Evolutionary conservation across 371 early-diverging fungal species (phyloP), one percentile per base, ranked within the genome.

Genomic region (Saksenaea oblongispora): DNA sequence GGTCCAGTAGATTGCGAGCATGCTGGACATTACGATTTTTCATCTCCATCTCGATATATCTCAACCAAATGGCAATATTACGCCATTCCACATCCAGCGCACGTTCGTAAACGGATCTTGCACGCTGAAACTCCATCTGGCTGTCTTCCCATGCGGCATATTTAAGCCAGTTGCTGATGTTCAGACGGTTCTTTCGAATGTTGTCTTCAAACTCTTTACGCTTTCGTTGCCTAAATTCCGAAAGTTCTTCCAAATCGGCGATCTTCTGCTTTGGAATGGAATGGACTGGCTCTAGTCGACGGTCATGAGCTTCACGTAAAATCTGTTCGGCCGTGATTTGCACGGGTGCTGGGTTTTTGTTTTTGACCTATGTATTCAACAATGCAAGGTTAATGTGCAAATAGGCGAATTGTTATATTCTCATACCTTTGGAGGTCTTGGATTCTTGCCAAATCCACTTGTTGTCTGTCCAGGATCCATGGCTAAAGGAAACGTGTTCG

Each of bases 291-390:
- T 94, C 97, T 4, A 83, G 64, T 61, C 90, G 91, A 44, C 94
- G 89, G 69, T 95, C 96, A 65, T 90, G 89, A 17, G 97, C 95
- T 80, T 98, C 99, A 28, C 96, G 89, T 18, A 98, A 85, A 60
- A 98, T 91, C 83, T 98, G 98, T 82, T 98, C 99, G 11, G 99
- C 99, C 26, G 98, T 97, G 77, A 98, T 98, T 74, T 98, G 99
- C n/a, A 97, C 85, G n/a, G 93, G 89, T 26, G 98, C 97, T 3
- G 98, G 89, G 74, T 90, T 93, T 86, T 98, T 98, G 84, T 98
- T 97, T 79, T 97, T 97, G 83, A 97, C 95, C 93, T 93, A 66
- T 14, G 11, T n/a, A 15, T 37, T 7, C 18, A 36, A 26, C 56
- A 37, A n/a, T 24, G 15, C 13, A 17, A 59, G 13, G 31, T 7